Conservation (phyloP, 176 grass and related monocot species). For the Echinochloa phyllopogon region DNA sequence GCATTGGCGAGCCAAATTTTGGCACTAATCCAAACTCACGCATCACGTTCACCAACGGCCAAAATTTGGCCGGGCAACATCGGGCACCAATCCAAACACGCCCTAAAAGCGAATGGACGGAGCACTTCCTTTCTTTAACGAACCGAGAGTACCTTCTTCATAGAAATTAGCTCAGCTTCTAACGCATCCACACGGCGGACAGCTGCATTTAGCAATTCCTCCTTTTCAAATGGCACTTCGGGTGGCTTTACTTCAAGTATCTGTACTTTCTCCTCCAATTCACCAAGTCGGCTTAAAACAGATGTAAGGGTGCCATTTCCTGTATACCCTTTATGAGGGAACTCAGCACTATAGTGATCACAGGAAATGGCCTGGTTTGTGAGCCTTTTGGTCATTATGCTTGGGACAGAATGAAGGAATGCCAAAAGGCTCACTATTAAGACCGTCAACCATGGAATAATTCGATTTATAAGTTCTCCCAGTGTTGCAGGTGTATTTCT, state of each 20-base stretch:
- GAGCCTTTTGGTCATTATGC: slow-evolving; percentile 58
- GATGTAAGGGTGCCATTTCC: slow-evolving; percentile 49
- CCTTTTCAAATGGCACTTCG: slow-evolving; percentile 82
- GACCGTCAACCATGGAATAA: slow-evolving; percentile 54
- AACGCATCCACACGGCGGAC: slow-evolving; percentile 74
- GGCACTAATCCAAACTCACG: too few relatives aligned
- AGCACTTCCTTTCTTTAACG: background rate
- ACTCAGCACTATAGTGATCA: slow-evolving; percentile 34
- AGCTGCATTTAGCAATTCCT: slow-evolving; percentile 72
- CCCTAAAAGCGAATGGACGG: background rate
- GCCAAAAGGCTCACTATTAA: slow-evolving; percentile 62
- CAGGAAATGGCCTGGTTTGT: slow-evolving; percentile 36
- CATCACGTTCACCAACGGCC: too few relatives aligned
- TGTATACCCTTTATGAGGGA: slow-evolving; percentile 38
- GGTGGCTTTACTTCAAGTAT: slow-evolving; percentile 72
- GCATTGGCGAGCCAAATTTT: too few relatives aligned
- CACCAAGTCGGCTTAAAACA: slow-evolving; percentile 55
- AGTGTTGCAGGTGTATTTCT: slow-evolving; percentile 31
- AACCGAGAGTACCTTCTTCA: slow-evolving; percentile 76
- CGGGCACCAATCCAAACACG: too few relatives aligned
- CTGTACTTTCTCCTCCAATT: slow-evolving; percentile 78
- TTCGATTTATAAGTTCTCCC: slow-evolving; percentile 44
- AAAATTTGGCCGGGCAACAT: too few relatives aligned
- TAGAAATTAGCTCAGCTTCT: slow-evolving; percentile 92
- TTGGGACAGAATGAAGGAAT: slow-evolving; percentile 58